Evolutionary conservation across 2,329 filamentous ascomycete species (phyloP).

Genomic region (Phyllosticta ampelicida): DNA sequence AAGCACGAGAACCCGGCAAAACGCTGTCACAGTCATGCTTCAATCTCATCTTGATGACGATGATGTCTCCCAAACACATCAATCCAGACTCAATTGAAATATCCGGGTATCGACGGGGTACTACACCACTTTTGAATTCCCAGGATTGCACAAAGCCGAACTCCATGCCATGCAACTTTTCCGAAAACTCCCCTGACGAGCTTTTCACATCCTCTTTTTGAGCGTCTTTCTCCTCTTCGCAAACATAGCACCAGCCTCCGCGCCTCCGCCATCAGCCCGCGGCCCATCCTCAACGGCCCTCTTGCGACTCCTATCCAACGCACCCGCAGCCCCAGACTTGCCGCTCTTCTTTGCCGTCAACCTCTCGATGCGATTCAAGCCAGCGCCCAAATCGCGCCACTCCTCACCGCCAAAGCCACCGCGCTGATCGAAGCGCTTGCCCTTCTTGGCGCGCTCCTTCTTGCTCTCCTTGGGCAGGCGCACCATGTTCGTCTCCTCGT

Average conservation of each 20-base stretch:
- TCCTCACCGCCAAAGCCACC: conserved; percentile 77
- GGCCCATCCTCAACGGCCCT: conserved; percentile 62
- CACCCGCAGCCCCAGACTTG: conserved; percentile 35
- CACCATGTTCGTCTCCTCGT: conserved; percentile 88
- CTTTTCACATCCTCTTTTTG: conserved; percentile 26
- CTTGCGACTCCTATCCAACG: conserved; percentile 77
- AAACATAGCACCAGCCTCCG: conserved; percentile 62
- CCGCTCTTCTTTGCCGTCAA: conserved; percentile 59
- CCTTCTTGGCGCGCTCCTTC: conserved; percentile 65
- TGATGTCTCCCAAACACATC: no score
- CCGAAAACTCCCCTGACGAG: neutral
- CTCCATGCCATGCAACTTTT: neutral
- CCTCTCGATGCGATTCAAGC: conserved; percentile 74
- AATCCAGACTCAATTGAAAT: no score
- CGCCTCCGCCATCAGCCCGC: conserved; percentile 51
- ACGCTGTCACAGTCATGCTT: no score
- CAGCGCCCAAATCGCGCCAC: conserved; percentile 76
- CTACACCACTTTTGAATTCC: neutral
- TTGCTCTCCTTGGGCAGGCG: conserved; percentile 79
- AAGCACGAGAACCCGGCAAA: no score
- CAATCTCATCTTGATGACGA: no score
- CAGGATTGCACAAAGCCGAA: neutral
- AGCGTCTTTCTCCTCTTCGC: conserved; percentile 55
- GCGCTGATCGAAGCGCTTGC: conserved; percentile 26
- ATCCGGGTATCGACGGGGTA: neutral